Conservation (phyloP, 1,139 yeast species). For the Suhomyces maxii region DNA sequence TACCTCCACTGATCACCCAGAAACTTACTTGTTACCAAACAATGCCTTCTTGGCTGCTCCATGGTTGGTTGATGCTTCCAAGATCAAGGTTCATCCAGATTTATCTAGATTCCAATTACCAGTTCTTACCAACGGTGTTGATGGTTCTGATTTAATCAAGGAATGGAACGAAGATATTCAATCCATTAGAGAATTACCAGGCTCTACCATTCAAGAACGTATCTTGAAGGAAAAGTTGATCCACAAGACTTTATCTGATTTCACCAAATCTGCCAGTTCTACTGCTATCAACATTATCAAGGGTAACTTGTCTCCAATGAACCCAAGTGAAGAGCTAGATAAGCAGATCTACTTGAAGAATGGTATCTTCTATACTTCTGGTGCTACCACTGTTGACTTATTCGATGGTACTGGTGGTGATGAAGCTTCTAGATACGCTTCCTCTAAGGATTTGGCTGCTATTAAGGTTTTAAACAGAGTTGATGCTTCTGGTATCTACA, state of each 20-base stretch:
- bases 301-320: conserved; percentile 77
- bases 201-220: conserved; percentile 59
- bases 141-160: conserved; percentile 56
- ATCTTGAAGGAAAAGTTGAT: conserved; percentile 74
- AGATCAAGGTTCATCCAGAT: conserved; percentile 47
- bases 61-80: conserved; percentile 59
- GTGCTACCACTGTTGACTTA: conserved; percentile 57
- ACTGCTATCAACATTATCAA: conserved; percentile 78
- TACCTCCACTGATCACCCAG: conserved; percentile 50
- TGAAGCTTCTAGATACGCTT: conserved; percentile 82
- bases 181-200: conserved; percentile 70
- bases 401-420: conserved; percentile 73
- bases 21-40: conserved; percentile 60
- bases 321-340: conserved; percentile 64
- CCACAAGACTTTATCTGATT: conserved; percentile 73
- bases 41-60: conserved; percentile 65
- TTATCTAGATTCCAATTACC: conserved; percentile 61
- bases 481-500: conserved; percentile 64
- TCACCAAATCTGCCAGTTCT: conserved; percentile 70
- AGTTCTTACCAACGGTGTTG: conserved; percentile 55
- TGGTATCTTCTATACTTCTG: conserved; percentile 84
- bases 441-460: conserved; percentile 75
- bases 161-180: conserved; percentile 95
- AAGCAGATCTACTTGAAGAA: conserved; percentile 73
- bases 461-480: conserved; percentile 67